Percentiles rank a stretch among this genome's conserved stretches.
Conservation (phyloP, 495 filamentous ascomycete genomes). For the Aspergillus olivimuriae region DNA sequence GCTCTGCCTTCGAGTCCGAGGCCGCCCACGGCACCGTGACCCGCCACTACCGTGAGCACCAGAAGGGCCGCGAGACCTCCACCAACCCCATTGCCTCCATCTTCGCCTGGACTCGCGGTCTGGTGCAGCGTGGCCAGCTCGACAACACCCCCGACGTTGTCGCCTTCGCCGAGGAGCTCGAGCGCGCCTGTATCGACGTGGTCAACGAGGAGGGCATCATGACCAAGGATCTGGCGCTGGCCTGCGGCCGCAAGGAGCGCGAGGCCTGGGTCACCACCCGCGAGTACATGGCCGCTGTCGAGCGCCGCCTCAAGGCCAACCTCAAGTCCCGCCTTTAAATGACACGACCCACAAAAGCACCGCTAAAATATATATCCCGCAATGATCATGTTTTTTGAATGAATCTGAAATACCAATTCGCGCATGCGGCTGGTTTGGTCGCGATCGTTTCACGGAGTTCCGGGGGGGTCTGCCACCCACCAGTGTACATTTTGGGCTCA, state of each 20-base stretch:
- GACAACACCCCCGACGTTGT: slow-evolving; percentile 85
- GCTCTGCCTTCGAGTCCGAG: slow-evolving; percentile 94
- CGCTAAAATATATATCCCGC: not conserved
- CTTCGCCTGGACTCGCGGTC: slow-evolving; percentile 95
- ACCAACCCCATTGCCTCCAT: slow-evolving; percentile 99
- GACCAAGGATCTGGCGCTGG: slow-evolving; percentile 96
- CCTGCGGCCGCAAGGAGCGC: slow-evolving; percentile 77
- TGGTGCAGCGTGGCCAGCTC: slow-evolving; percentile 86
- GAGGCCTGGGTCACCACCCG: slow-evolving; percentile 81
- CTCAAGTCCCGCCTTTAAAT: slow-evolving; percentile 44
- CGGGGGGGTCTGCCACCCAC: slow-evolving; percentile 5
- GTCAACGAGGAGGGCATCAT: slow-evolving; percentile 93
- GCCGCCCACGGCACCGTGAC: slow-evolving; percentile 98
- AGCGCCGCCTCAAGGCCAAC: slow-evolving; percentile 68
- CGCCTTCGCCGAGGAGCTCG: slow-evolving; percentile 81
- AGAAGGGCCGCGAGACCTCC: slow-evolving; percentile 92
- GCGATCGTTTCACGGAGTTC: not conserved
- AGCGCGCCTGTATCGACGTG: slow-evolving; percentile 90
- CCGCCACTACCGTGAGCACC: slow-evolving; percentile 96
- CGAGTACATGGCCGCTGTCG: slow-evolving; percentile 85
- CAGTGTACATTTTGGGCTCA: slow-evolving; percentile 13
- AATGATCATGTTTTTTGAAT: slow-evolving; percentile 7
- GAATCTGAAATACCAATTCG: slow-evolving; percentile 11
- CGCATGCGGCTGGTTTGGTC: slow-evolving; percentile 7
- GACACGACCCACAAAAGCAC: not conserved